These are phyloP conservation scores for Paramecium primaurelia DNA, from an alignment of 73 alveolate genomes.

Conservation along the genomic window DNA sequence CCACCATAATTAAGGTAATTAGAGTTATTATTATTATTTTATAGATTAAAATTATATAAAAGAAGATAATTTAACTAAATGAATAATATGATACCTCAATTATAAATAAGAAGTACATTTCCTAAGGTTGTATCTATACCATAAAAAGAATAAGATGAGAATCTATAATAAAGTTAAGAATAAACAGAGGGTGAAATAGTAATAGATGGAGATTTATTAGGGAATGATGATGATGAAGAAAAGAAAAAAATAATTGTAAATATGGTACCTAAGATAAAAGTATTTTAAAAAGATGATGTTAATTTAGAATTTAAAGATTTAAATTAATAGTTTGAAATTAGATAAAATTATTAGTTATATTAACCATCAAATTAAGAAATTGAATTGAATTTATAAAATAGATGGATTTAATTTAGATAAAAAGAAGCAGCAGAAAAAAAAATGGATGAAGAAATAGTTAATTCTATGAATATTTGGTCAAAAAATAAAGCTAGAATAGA, in stretches of 20 bases:
- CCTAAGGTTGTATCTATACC: background rate
- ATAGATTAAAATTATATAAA: background rate
- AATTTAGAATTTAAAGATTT: background rate
- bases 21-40: background rate
- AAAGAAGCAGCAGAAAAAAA: constrained; percentile 41
- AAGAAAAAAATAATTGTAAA: background rate
- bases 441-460: constrained; percentile 53
- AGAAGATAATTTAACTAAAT: background rate
- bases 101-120: background rate
- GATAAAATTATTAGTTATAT: constrained; percentile 29
- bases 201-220: background rate
- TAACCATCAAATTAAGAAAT: constrained; percentile 41
- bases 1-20: constrained; percentile 50
- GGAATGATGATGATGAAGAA: background rate
- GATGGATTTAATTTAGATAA: constrained; percentile 49
- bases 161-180: background rate
- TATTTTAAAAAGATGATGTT: background rate
- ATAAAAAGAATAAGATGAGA: background rate
- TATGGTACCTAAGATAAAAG: constrained; percentile 17
- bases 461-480: constrained; percentile 50
- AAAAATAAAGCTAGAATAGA: constrained; percentile 40
- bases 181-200: constrained; percentile 3
- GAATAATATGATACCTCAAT: background rate
- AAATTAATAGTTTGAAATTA: background rate
- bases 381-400: constrained; percentile 20